Evolutionary conservation across 106 monocot species (phyloP), one percentile per base, ranked within the genome.

Genomic region (Narthecium ossifragum): DNA sequence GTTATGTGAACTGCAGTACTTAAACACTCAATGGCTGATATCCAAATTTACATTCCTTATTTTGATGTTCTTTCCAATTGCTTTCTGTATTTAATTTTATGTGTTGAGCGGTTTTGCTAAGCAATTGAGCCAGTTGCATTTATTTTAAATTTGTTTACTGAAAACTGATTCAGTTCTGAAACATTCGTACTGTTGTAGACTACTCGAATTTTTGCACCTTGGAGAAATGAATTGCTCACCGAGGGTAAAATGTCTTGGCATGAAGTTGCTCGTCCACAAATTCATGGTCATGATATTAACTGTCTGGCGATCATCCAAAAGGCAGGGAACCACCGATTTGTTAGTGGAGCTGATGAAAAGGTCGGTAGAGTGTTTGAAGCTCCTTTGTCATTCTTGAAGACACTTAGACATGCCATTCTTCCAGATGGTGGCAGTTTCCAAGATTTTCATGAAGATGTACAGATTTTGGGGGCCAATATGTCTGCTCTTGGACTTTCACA

Each of bases 291-390:
- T 70, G 98, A 98, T 74, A 87, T 98, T 61, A 98, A 91, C 43
- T 98, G 91, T 72, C 73, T 91, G 10, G 53, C 78, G 34, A 57
- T 85, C 13, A 76, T 98, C 73, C 38, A 82, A 64, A 87, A 87
- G 21, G 62, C 57, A 25, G 98, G 91, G 56, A 98, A 98, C 59
- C 81, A 98, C 50, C 78, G 81, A 7, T 98, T 91, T 75, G 81
- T 98, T 56, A 82, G 98, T 65, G 98, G 98, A 50, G 98, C 98
- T 49, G 98, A 98, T 75, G 98, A 98, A 79, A 98, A 98, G 66
- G 98, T 98, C 40, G 84, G 67, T 51, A 78, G 98, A 62, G 90
- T 87, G 55, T 98, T 98, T 67, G 90, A 91, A 78, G 87, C 98
- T 64, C 91, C 98, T 59, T 57, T 88, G 48, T 98, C 91, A 50